A percentile compares a stretch with the other conserved stretches of the same genome.
Evolutionary conservation across 108 stramenopile genomes (phyloP).

Genomic region (Cyclotella kingstonii): DNA sequence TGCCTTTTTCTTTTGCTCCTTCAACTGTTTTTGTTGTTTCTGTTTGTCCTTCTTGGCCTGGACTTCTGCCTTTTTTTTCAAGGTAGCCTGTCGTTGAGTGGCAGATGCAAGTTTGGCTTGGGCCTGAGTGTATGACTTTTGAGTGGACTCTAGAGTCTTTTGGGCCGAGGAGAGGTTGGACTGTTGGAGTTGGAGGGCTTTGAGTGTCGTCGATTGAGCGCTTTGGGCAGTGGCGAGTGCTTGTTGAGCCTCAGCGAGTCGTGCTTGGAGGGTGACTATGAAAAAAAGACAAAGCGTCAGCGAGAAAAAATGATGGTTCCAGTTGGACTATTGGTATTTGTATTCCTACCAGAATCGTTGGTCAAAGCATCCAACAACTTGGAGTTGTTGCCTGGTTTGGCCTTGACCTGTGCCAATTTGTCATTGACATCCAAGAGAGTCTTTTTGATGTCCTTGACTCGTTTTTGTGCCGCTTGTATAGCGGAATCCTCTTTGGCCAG

Average conservation of each 20-base stretch:
- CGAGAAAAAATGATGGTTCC: background rate
- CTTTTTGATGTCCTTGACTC: slow-evolving; percentile 7
- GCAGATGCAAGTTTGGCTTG: slow-evolving; percentile 8
- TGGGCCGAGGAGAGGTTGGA: background rate
- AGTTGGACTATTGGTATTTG: background rate
- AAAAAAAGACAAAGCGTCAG: background rate
- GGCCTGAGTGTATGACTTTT: slow-evolving; percentile 5
- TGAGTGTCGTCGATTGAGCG: slow-evolving; percentile 1
- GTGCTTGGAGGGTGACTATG: slow-evolving; percentile 2
- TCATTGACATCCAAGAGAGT: slow-evolving; percentile 7
- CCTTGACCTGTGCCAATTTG: slow-evolving; percentile 9
- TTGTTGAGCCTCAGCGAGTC: background rate
- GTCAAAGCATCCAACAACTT: slow-evolving; percentile 16
- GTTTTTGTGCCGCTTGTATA: background rate
- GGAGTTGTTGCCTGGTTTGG: background rate
- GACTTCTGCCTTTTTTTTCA: slow-evolving; percentile 1
- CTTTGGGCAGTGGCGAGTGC: slow-evolving; percentile 6
- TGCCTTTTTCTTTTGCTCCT: slow-evolving; percentile 14
- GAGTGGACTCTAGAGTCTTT: slow-evolving; percentile 8
- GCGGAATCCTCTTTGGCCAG: slow-evolving; percentile 7
- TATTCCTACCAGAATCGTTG: slow-evolving; percentile 4
- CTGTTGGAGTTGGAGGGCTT: slow-evolving; percentile 6
- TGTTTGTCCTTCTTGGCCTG: background rate
- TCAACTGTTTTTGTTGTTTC: background rate
- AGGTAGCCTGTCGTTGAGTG: background rate